Evolutionary conservation across 2,329 filamentous ascomycete genomes (phyloP), one percentile per base, ranked within the genome.

Genomic region (Penicillium sumatraense): DNA sequence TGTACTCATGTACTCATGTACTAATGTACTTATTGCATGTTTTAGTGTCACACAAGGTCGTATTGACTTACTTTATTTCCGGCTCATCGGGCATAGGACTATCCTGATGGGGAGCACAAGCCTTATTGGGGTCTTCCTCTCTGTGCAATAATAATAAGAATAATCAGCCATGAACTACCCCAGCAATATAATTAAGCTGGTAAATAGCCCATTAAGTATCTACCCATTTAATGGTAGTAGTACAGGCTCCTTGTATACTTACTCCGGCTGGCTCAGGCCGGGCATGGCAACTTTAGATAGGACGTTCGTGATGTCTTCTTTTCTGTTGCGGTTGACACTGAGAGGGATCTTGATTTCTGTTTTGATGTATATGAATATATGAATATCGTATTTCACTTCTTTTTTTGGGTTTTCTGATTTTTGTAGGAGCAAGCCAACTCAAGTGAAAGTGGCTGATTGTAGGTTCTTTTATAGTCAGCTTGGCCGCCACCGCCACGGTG

Each of bases 271-370:
- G 38, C 16, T 3, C 20, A 7, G 9, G 20, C n/a, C 8, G 18
- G 23, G 14, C 41, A 45, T 29, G 26, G 18, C 41, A 45, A 45
- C 16, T 21, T 45, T 45, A 3, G 23, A 45, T 29, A 20, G 24
- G 41, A 45, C 41, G 41, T 16, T 27, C n/a, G 26, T 29, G 41
- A 24, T 45, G 41, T 45, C 5, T 45, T 45, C 41, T 45, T 45
- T 20, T 27, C 23, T 45, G 41, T 45, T 45, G 41, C 10, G 24
- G 41, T 27, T 45, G 41, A 29, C 41, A 45, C 41, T 45, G 41
- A 31, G 23, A 16, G 23, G 11, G 11, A 45, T 18, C 2, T 16
- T 20, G 41, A 45, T 44, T 41, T 24, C 38, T 41, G 29, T 10
- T 41, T 41, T 44, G 24, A 44, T 44, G 40, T 27, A 26, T 41